These are phyloP conservation scores for Gaeumannomyces sp. DNA, from an alignment of 2,329 filamentous ascomycete species.

Conservation along the genomic window DNA sequence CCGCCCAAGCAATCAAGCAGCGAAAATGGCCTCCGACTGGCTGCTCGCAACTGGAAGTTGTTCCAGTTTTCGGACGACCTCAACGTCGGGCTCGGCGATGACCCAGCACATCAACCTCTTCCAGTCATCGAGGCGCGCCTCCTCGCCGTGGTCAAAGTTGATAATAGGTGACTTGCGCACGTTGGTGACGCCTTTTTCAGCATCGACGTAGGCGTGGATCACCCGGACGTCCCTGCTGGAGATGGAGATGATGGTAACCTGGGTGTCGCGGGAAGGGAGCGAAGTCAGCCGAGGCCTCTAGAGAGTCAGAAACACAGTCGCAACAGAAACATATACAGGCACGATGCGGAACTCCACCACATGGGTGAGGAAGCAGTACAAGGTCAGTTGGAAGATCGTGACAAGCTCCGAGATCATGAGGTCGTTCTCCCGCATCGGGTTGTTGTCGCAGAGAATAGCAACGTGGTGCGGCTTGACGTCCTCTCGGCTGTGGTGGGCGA, in stretches of 20 bases:
- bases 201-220: not conserved
- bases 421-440: not conserved
- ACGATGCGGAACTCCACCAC: not conserved
- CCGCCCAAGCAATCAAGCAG: too few relatives aligned
- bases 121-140: not conserved
- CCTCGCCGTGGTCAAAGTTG: not conserved
- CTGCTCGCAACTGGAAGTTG: not conserved
- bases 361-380: not conserved
- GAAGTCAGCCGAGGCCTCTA: not conserved
- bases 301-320: too few relatives aligned
- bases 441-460: not conserved
- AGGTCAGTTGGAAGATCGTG: not conserved
- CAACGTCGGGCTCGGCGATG: not conserved
- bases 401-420: not conserved
- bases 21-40: too few relatives aligned
- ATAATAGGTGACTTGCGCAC: not conserved
- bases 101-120: not conserved
- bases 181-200: not conserved
- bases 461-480: conserved; percentile 15
- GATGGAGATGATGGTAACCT: not conserved
- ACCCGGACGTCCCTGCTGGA: not conserved
- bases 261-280: not conserved
- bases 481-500: not conserved
- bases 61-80: not conserved
- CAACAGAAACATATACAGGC: not conserved